A percentile compares a stretch with the other conserved stretches of the same genome.
Evolutionary conservation across 495 filamentous ascomycete genomes (phyloP).

Genomic region (Aspergillus avenaceus): DNA sequence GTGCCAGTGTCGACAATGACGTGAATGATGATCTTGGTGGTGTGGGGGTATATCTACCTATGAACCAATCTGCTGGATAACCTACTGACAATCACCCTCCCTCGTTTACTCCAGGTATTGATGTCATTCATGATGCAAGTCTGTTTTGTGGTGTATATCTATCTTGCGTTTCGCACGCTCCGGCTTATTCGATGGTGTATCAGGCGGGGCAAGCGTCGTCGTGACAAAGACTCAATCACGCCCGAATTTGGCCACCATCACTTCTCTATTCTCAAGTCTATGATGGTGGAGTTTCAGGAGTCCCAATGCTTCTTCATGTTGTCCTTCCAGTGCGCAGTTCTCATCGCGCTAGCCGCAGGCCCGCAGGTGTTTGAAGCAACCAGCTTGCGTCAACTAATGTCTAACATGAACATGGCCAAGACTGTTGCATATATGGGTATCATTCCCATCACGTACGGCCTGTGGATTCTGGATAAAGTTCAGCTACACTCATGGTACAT

Average conservation of each 20-base stretch:
- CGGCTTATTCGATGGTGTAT: not conserved
- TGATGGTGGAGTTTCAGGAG: slow-evolving; percentile 7
- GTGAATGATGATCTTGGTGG: not conserved
- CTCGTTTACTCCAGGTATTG: not conserved
- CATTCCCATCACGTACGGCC: not conserved
- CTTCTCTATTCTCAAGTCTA: not conserved
- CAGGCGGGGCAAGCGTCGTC: not conserved
- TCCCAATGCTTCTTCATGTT: slow-evolving; percentile 6
- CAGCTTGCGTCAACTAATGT: not conserved
- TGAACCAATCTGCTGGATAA: not conserved
- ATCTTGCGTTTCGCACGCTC: not conserved
- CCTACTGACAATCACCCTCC: not conserved
- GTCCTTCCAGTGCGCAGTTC: not conserved
- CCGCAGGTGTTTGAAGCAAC: slow-evolving; percentile 1
- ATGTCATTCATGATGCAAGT: not conserved
- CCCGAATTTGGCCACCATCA: not conserved
- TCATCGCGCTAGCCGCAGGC: not conserved
- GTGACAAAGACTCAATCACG: not conserved
- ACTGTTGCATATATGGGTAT: not conserved
- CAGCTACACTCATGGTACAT: slow-evolving; percentile 2
- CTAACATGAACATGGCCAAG: not conserved
- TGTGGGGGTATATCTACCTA: slow-evolving; percentile 1
- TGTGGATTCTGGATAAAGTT: slow-evolving; percentile 1
- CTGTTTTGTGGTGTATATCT: not conserved
- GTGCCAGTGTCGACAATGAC: not conserved